Base-by-base conservation (phyloP, 73 alveolate genomes). In the Paramecium tetraurelia region DNA sequence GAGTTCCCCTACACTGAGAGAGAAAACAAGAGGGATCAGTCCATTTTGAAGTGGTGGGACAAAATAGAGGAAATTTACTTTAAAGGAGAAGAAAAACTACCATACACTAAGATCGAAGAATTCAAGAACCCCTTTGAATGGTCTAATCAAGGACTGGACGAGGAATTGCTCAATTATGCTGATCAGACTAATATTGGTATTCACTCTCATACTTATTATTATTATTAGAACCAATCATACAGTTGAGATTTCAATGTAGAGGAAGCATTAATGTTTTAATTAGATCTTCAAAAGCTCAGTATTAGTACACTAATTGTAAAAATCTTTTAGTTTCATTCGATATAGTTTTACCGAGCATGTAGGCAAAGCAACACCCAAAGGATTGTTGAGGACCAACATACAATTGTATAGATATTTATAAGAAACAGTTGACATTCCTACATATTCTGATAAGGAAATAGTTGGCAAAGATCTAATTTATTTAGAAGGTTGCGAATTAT, bases 281-380 rank as follows among this genome's bases (percentile, higher is more conserved):
- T 9, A 9, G 84, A 63, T 27, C n/a, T 12, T 63, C 84, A 12
- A 14, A 63, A 27, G 41, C 84, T 63, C 27, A 27, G 50, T 63
- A 63, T 27, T 27, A 63, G 84, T 63, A 63, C 84, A 63, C 84
- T 63, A 63, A 63, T 63, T 63, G 84, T 63, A 63, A 63, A 59
- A 63, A 63, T 63, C 84, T 63, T 31, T 63, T 63, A 63, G 84
- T 63, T 63, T 63, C 84, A 63, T 63, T 63, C 84, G 84, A 63
- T 63, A 63, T 63, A 63, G 84, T 63, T 63, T 63, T 33, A 63
- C 84, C 3, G 84, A 63, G 12, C 84, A 63, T 33, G 50, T 63
- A 22, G 84, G 84, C 41, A 10, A 12, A 8, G 41, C 84, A 11
- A 63, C 84, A 63, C 84, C 84, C 50, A 27, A 63, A 63, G 84